A percentile compares a stretch with the other conserved stretches of the same genome.
phyloP scores from a whole-genome alignment of 2,329 filamentous ascomycete genomes.

The Nemania sp. region DNA sequence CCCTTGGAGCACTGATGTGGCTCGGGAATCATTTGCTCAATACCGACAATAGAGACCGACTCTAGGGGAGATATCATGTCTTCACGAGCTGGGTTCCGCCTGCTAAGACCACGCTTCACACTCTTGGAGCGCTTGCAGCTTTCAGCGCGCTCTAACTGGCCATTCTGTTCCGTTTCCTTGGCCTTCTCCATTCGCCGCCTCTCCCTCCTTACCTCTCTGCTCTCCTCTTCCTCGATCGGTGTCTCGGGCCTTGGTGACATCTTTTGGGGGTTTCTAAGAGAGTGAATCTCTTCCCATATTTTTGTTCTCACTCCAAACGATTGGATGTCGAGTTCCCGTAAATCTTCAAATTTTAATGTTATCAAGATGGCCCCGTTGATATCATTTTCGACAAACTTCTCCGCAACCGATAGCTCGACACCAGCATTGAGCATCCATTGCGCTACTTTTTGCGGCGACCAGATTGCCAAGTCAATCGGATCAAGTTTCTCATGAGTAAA shows the following conservation, averaged over 20 bases:
- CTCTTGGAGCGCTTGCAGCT: slow-evolving; percentile 46
- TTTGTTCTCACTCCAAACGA: slow-evolving; percentile 82
- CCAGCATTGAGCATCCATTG: slow-evolving; percentile 86
- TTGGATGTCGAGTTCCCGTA: slow-evolving; percentile 78
- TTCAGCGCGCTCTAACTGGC: slow-evolving; percentile 31
- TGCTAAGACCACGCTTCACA: slow-evolving; percentile 35
- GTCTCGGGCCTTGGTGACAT: slow-evolving; percentile 59
- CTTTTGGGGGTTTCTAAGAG: slow-evolving; percentile 62
- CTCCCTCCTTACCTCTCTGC: slow-evolving; percentile 55
- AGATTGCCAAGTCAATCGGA: slow-evolving; percentile 62
- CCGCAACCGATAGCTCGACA: slow-evolving; percentile 75
- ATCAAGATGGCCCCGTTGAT: slow-evolving; percentile 87
- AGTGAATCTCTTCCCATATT: slow-evolving; percentile 79
- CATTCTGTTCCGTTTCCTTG: slow-evolving; percentile 37
- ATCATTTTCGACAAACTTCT: slow-evolving; percentile 89
- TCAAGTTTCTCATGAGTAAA: slow-evolving; percentile 64
- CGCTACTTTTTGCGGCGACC: slow-evolving; percentile 77
- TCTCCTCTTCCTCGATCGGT: slow-evolving; percentile 64
- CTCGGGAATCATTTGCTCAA: slow-evolving; percentile 86
- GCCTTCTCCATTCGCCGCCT: slow-evolving; percentile 45
- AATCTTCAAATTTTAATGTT: slow-evolving; percentile 87
- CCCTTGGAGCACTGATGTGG: slow-evolving; percentile 85
- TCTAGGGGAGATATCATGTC: slow-evolving; percentile 78
- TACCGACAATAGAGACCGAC: slow-evolving; percentile 88
- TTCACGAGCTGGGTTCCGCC: slow-evolving; percentile 51